Evolutionary conservation across 2,329 filamentous ascomycete species (phyloP), one percentile per base, ranked within the genome.

Genomic region (Albophoma yamanashiensis): DNA sequence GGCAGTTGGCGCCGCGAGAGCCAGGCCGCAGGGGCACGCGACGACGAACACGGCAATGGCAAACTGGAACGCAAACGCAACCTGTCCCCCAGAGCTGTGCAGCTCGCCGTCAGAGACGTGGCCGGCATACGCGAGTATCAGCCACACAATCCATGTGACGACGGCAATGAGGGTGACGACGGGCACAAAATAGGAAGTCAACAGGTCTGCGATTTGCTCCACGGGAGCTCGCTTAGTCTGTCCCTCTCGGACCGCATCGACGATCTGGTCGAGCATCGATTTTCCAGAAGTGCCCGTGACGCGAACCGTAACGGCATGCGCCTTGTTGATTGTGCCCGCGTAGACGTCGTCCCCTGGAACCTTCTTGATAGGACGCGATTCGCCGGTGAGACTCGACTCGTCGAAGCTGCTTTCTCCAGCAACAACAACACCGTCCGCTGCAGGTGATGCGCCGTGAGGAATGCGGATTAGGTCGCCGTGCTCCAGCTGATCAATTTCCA

Each of bases 11-110:
- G 90, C 90, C n/a, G 91, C 91, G 9, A 95, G 83, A 1, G 88
- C 91, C 17, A 95, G 80, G 2, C 91, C 91, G 67, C 91, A 95
- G 1, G 91, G 91, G 68, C 91, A 95, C 2, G 91, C 90, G 36
- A 95, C 87, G 40, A 95, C 89, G 65, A 95, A 94, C 15, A 94
- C 90, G 8, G 91, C 84, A 66, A 95, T 93, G 20, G 91, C 89
- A 67, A 93, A 94, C 63, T 90, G 86, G 53, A 94, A 79, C 2
- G 89, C 87, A 78, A 90, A 93, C 1, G 87, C 81, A 0, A 83
- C 80, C 83, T 86, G 89, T 12, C 86, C 83, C n/a, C 86, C 86
- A 1, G 77, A 74, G 20, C 79, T 76, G 17, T 82, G 79, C 15
- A 85, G 74, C 67, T 84, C 89, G 45, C 80, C 72, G 0, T 68